Evolutionary conservation across 768 basidiomycete genomes (phyloP), one percentile per base, ranked within the genome.

Genomic region (Tremella yokohamensis): DNA sequence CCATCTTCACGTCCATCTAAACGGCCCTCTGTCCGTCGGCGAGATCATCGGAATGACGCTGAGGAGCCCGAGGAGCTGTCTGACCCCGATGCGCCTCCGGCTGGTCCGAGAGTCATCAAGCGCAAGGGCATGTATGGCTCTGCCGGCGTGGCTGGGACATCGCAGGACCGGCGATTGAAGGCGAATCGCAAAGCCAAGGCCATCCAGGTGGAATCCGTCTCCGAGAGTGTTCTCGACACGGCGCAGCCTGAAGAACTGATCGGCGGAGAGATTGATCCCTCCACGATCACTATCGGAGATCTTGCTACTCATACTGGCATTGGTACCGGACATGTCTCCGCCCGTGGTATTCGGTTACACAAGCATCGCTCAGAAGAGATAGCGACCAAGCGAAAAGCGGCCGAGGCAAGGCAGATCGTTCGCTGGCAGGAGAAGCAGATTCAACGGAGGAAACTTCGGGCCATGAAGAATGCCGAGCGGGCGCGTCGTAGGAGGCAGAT

Each of bases 51-150:
- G 6, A 34, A 60, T 16, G 50, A 55, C 16, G 57, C 42, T 13
- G 64, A 54, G 45, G 65, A 63, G 22, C 22, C 24, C 25, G 52
- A 60, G 15, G 65, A 66, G 50, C 22, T 63, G 56, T 61, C 63
- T 47, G 42, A 50, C 9, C 42, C 48, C 18, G 56, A 57, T 42
- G 47, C n/a, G 44, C 29, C 29, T 4, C 29, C 29, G 4, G 29
- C 11, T 34, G 29, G 29, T 34, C 29, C 29, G 29, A 34, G 29
- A 34, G 29, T 34, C 29, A 34, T 34, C 29, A 34, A 34, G 29
- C 29, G 29, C 29, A 34, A 34, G 29, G 29, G 29, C 29, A 34
- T 34, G 29, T 34, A 34, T 11, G 29, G 29, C 4, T 34, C 29
- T 11, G 29, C 29, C 11, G 29, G 29, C 29, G 29, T 34, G 29